Evolutionary conservation across 2,329 filamentous ascomycete genomes (phyloP), one percentile per base, ranked within the genome.

Genomic region (Phaeomoniella chlamydospora): DNA sequence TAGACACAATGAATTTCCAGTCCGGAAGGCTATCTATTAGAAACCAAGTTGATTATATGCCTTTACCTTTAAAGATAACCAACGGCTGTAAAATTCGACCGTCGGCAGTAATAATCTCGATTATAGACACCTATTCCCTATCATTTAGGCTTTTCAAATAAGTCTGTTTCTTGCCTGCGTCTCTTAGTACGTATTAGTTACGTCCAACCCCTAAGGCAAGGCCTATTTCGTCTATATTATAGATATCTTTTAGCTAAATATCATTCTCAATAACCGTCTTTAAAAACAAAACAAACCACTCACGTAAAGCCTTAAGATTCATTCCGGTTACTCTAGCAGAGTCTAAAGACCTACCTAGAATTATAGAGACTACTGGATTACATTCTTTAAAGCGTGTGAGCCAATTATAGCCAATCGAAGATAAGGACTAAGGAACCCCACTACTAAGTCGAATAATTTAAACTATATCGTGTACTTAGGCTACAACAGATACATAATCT

Each of bases 1-100:
- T 36, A n/a, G 41, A 43, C 14, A 37, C 36, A 4, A 36, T 42
- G 37, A 46, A 50, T 12, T 18, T 16, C 42, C 38, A 49, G 17
- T 34, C 13, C 19, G 38, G 40, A 13, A 16, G 26, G 3, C 39
- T 18, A 14, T 45, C 34, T 4, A 19, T 3, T 18, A 31, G 35
- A 41, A 48, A 49, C 42, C 31, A 48, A 22, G 42, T 30, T 5
- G 41, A 18, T 39, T 47, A 30, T 2, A 50, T 36, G 13, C 11
- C 34, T 36, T 42, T 35, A 1, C 42, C 42, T 31, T 45, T 46
- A 33, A 45, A 50, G 19, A 50, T 48, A 19, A 50, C 41, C 9
- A 48, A 36, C 6, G 39, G 37, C 14, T 16, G 12, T 4, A 46
- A 29, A 5, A 29, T 13, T 13, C 15, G 14, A 6, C 41, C 38